These are phyloP conservation scores for Ophiostoma triangulosporum DNA, from an alignment of 2,329 filamentous ascomycete species.

Conservation along the genomic window DNA sequence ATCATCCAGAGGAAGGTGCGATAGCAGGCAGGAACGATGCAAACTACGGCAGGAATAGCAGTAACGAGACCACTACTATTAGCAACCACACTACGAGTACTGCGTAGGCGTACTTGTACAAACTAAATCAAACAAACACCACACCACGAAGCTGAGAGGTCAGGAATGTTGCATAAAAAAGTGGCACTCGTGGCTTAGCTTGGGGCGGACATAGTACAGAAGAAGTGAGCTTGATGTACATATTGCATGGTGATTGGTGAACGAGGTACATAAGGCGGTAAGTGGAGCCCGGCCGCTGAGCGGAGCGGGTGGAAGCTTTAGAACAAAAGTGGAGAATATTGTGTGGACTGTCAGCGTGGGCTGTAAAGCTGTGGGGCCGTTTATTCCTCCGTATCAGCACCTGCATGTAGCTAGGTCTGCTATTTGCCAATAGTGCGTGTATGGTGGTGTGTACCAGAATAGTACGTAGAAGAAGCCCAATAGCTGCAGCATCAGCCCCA, in stretches of 20 bases:
- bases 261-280: not conserved
- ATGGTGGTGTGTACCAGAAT: not conserved
- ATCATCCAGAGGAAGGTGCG: too few relatives aligned
- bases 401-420: too few relatives aligned
- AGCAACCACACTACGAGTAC: too few relatives aligned
- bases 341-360: not conserved
- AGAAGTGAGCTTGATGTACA: not conserved
- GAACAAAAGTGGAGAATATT: not conserved
- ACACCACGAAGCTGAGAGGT: not conserved
- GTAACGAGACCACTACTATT: not conserved
- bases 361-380: not conserved
- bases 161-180: slow-evolving; percentile 7
- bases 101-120: too few relatives aligned
- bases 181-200: slow-evolving; percentile 11
- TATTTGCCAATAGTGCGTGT: not conserved
- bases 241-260: not conserved
- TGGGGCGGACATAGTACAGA: slow-evolving; percentile 4
- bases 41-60: not conserved
- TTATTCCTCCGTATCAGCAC: not conserved
- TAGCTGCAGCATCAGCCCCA: not conserved
- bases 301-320: not conserved
- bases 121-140: not conserved
- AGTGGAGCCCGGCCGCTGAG: not conserved
- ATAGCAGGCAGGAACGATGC: not conserved
- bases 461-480: not conserved